phyloP scores from a whole-genome alignment of 805 yeast genomes.

The Saccharomycopsis javanensis region DNA sequence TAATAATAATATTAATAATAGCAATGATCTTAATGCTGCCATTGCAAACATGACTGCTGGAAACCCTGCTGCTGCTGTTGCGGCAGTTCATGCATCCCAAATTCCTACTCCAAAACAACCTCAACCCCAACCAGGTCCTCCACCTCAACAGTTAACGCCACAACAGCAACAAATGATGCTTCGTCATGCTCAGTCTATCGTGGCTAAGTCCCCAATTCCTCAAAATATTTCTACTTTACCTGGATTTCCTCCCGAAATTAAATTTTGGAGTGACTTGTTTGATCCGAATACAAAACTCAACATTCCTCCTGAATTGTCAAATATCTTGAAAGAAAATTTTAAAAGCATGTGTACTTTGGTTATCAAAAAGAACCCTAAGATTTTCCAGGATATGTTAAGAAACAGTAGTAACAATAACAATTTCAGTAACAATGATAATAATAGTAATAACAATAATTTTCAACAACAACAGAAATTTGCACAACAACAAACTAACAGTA shows the following conservation, averaged over 20 bases:
- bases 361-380: conserved; percentile 9
- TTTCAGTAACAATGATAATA: conserved; percentile 2
- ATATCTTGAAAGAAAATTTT: conserved; percentile 8
- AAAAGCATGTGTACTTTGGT: conserved; percentile 7
- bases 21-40: background rate
- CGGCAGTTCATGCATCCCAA: conserved; percentile 7
- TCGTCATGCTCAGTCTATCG: conserved; percentile 17
- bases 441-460: conserved; percentile 1
- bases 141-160: conserved; percentile 6
- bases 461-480: conserved; percentile 10
- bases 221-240: conserved; percentile 47
- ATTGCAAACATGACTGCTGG: conserved; percentile 1
- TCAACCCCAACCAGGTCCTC: background rate
- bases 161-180: conserved; percentile 12
- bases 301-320: conserved; percentile 34
- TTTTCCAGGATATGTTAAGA: conserved; percentile 7
- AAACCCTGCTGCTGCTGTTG: conserved; percentile 8
- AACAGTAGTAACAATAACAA: background rate
- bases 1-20: background rate
- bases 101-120: conserved; percentile 12
- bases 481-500: background rate
- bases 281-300: conserved; percentile 43
- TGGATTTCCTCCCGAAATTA: conserved; percentile 50
- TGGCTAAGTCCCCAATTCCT: conserved; percentile 34
- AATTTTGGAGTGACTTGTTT: conserved; percentile 57